These are phyloP conservation scores for Russula foetens DNA, from an alignment of 768 basidiomycete genomes.

Conservation along the genomic window DNA sequence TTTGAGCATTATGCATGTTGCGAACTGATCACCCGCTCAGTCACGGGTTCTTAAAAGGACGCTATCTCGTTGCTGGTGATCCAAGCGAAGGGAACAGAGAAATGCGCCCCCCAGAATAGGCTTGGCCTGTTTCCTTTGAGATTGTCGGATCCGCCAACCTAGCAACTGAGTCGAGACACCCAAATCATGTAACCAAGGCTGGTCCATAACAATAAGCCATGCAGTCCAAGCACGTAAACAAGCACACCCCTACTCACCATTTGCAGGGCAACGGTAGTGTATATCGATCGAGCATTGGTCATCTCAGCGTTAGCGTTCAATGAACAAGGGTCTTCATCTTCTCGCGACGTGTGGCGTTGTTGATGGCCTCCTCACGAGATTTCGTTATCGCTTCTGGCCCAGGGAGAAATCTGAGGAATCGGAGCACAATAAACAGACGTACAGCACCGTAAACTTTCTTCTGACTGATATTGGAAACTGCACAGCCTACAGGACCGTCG, in stretches of 20 bases:
- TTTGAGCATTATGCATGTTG: neutral
- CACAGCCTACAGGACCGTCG: too few species aligned
- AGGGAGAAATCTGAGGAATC: too few species aligned
- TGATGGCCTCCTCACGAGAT: too few species aligned
- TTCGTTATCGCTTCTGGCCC: too few species aligned
- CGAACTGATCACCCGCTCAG: neutral
- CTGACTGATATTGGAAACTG: too few species aligned
- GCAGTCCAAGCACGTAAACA: neutral
- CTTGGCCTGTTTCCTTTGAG: neutral
- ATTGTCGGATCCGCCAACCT: neutral
- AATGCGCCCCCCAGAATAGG: neutral
- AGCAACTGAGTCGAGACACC: neutral
- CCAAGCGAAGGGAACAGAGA: neutral
- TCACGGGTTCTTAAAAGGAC: neutral
- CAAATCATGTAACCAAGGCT: too few species aligned
- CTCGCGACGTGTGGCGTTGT: too few species aligned
- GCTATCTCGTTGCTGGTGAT: neutral
- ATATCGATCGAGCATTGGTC: neutral
- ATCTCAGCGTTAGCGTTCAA: neutral
- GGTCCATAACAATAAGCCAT: neutral
- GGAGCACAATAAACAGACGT: too few species aligned
- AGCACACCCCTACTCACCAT: neutral
- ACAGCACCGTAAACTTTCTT: too few species aligned
- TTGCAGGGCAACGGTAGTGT: neutral
- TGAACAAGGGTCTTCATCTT: neutral